A percentile compares a stretch with the other conserved stretches of the same genome.
These are phyloP conservation scores for Zoysia japonica DNA, from an alignment of 176 grass and related monocot species.

Conservation along the genomic window DNA sequence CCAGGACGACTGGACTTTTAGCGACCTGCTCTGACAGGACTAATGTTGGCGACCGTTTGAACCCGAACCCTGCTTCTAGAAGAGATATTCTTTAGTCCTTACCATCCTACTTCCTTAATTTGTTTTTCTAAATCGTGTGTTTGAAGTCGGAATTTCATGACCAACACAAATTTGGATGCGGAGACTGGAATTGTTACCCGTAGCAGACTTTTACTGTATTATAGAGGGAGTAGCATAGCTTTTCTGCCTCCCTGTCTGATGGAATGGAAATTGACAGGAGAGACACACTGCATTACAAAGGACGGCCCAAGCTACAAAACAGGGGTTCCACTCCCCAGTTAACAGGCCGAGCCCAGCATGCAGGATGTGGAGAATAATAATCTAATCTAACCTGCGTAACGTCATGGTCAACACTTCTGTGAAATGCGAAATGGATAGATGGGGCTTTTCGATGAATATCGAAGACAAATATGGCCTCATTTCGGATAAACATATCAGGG, in stretches of 20 bases:
- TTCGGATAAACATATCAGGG: not conserved
- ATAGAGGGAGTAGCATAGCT: no score
- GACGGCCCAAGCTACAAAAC: not conserved
- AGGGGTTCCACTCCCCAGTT: not conserved
- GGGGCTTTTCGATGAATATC: not conserved
- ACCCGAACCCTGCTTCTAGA: constrained; percentile 2
- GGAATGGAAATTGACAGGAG: no score
- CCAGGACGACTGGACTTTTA: not conserved
- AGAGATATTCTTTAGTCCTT: not conserved
- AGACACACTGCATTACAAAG: not conserved
- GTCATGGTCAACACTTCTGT: not conserved
- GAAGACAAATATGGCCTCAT: not conserved
- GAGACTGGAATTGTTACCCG: no score
- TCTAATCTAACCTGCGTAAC: not conserved
- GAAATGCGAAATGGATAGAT: not conserved
- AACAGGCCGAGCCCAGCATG: constrained; percentile 1
- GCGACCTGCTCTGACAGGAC: not conserved
- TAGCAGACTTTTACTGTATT: no score
- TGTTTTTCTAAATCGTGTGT: not conserved
- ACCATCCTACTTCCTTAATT: not conserved
- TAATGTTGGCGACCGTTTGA: constrained; percentile 21
- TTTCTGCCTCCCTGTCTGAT: not conserved
- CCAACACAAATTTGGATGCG: not conserved
- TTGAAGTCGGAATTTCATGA: not conserved
- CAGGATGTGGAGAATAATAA: not conserved